Percentiles rank a stretch among this genome's conserved stretches.
phyloP scores from a whole-genome alignment of 2,329 filamentous ascomycete genomes.

The Gnomoniopsis smithogilvyi region DNA sequence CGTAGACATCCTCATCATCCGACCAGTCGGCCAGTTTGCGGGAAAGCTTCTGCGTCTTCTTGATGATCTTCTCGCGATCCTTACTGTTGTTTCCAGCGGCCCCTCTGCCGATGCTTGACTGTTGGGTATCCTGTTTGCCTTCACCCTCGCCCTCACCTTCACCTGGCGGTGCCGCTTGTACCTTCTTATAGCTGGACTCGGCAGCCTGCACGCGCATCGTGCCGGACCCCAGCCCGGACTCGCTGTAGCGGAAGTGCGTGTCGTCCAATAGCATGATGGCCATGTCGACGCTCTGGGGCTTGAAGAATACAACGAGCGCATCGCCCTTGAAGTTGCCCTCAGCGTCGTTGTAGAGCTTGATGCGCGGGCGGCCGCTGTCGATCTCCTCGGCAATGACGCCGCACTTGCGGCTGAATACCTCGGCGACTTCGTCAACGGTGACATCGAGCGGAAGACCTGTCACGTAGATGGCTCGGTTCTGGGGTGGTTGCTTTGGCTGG shows the following conservation, averaged over 20 bases:
- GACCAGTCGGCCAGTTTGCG: slow-evolving; percentile 94
- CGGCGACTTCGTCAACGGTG: slow-evolving; percentile 74
- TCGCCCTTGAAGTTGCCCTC: slow-evolving; percentile 89
- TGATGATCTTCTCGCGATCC: slow-evolving; percentile 87
- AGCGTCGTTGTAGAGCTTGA: slow-evolving; percentile 88
- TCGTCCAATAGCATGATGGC: slow-evolving; percentile 80
- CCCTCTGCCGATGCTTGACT: slow-evolving; percentile 4
- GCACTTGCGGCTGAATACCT: slow-evolving; percentile 78
- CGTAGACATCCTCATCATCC: slow-evolving; percentile 70
- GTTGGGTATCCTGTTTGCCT: slow-evolving; percentile 34
- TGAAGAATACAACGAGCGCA: slow-evolving; percentile 90
- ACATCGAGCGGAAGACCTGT: slow-evolving; percentile 81
- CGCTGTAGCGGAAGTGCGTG: slow-evolving; percentile 69
- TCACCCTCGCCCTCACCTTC: slow-evolving; percentile 27
- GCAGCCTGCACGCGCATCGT: slow-evolving; percentile 80
- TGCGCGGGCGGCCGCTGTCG: slow-evolving; percentile 79
- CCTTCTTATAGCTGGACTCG: slow-evolving; percentile 88
- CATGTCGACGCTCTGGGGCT: slow-evolving; percentile 86
- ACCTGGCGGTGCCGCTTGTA: slow-evolving; percentile 57
- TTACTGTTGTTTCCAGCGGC: slow-evolving; percentile 40
- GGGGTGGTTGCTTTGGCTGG: slow-evolving; percentile 33
- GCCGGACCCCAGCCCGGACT: slow-evolving; percentile 50
- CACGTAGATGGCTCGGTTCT: slow-evolving; percentile 91
- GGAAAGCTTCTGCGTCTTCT: slow-evolving; percentile 85
- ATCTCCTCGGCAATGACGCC: slow-evolving; percentile 94